Conservation (phyloP, 257 asterid genomes). For the Solanum sitiens region DNA sequence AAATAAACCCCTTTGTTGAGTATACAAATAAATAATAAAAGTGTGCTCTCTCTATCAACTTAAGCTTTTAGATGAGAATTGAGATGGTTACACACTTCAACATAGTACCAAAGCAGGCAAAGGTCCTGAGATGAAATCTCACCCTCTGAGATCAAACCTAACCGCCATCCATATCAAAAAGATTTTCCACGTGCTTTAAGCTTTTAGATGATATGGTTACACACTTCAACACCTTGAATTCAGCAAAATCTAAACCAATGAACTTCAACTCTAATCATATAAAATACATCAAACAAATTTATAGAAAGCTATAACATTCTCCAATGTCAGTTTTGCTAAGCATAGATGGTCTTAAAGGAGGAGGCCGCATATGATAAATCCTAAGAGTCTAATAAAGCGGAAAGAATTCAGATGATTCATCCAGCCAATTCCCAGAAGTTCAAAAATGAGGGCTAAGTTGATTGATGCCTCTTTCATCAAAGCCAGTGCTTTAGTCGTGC, state of each 20-base stretch:
- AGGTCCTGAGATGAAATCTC: neutral
- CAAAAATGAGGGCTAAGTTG: neutral
- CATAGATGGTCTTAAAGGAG: neutral
- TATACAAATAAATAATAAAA: neutral
- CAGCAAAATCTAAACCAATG: neutral
- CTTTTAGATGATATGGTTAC: neutral
- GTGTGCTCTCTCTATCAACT: neutral
- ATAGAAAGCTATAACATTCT: neutral
- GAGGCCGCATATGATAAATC: neutral
- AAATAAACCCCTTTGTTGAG: neutral
- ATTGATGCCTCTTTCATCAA: neutral
- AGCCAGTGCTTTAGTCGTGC: neutral
- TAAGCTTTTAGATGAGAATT: neutral
- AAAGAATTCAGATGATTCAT: neutral
- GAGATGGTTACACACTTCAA: neutral
- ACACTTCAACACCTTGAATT: neutral
- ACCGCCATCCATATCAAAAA: neutral
- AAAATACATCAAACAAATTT: neutral
- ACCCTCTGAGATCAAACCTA: neutral
- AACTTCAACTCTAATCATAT: neutral
- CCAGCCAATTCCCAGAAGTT: neutral
- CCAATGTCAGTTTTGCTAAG: neutral
- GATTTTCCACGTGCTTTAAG: neutral
- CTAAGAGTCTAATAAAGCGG: neutral
- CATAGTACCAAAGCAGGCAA: neutral